These are phyloP conservation scores for Ceratocystis huliohia DNA, from an alignment of 2,329 filamentous ascomycete species.

Conservation along the genomic window DNA sequence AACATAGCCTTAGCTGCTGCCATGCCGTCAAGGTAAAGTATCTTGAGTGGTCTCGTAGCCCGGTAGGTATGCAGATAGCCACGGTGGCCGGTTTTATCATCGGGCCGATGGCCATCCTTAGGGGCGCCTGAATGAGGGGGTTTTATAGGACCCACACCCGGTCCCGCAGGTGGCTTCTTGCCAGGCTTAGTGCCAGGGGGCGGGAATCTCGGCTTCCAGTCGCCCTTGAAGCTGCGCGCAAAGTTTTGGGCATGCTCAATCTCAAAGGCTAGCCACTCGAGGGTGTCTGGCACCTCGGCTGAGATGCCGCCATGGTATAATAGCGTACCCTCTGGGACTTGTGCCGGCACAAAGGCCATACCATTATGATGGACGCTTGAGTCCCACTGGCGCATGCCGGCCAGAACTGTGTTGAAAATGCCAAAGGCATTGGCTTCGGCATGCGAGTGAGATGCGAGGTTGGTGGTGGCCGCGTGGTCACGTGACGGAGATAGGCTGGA, in stretches of 20 bases:
- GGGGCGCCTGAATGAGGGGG: not conserved
- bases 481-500: not conserved
- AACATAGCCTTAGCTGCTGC: conserved; percentile 51
- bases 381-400: conserved; percentile 62
- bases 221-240: conserved; percentile 30
- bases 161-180: not conserved
- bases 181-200: not conserved
- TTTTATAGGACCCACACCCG: not conserved
- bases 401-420: conserved; percentile 62
- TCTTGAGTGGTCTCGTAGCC: conserved; percentile 41
- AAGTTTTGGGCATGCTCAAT: conserved; percentile 60
- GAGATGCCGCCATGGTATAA: conserved; percentile 52
- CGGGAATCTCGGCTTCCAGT: conserved; percentile 13
- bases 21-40: conserved; percentile 60
- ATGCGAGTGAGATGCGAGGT: conserved; percentile 26
- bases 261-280: conserved; percentile 66
- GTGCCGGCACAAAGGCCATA: conserved; percentile 56
- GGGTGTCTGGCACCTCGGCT: conserved; percentile 36
- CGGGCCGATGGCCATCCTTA: conserved; percentile 19
- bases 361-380: conserved; percentile 63
- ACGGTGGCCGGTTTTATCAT: conserved; percentile 22
- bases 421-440: conserved; percentile 43
- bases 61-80: conserved; percentile 58
- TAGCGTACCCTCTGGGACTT: conserved; percentile 49
- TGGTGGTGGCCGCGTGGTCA: not conserved